Evolutionary conservation across 2,329 filamentous ascomycete genomes (phyloP).

Genomic region (Colletotrichum lini): DNA sequence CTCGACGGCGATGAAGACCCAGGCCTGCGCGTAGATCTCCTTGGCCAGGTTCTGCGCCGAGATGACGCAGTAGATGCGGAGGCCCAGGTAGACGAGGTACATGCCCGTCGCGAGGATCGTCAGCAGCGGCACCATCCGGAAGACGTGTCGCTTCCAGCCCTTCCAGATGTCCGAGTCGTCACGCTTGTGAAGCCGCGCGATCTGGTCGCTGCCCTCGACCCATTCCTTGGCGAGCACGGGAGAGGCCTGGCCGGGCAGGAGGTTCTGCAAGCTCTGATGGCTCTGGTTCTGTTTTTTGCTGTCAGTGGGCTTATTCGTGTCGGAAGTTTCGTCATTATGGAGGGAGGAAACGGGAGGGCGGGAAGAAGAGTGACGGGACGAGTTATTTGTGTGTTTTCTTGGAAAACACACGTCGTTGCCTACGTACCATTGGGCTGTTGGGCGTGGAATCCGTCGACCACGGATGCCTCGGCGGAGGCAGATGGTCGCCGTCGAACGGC

Average conservation of each 20-base stretch:
- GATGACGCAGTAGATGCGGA: slow-evolving; percentile 68
- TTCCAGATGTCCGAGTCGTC: slow-evolving; percentile 61
- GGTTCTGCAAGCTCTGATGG: slow-evolving; percentile 57
- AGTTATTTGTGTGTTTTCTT: no score
- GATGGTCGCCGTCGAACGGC: slow-evolving; percentile 44
- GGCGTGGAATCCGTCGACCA: slow-evolving; percentile 41
- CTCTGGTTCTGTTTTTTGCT: slow-evolving; percentile 55
- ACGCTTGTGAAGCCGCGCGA: slow-evolving; percentile 59
- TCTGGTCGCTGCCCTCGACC: slow-evolving; percentile 51
- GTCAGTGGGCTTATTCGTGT: slow-evolving; percentile 8
- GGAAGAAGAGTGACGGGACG: no score
- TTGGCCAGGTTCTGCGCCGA: slow-evolving; percentile 60
- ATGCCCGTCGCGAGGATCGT: slow-evolving; percentile 58
- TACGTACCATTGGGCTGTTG: slow-evolving; percentile 48
- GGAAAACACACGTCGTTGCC: no score
- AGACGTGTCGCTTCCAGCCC: slow-evolving; percentile 60
- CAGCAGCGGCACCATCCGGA: slow-evolving; percentile 55
- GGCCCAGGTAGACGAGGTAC: slow-evolving; percentile 64
- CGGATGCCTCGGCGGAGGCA: slow-evolving; percentile 35
- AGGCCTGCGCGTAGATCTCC: slow-evolving; percentile 64
- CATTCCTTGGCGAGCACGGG: slow-evolving; percentile 51
- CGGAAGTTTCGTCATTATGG: no score
- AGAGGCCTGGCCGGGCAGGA: slow-evolving; percentile 53
- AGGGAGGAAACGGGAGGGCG: no score
- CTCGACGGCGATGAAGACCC: slow-evolving; percentile 71